phyloP scores from a whole-genome alignment of 345 rosid species.

The Eucalyptus polyanthemos region DNA sequence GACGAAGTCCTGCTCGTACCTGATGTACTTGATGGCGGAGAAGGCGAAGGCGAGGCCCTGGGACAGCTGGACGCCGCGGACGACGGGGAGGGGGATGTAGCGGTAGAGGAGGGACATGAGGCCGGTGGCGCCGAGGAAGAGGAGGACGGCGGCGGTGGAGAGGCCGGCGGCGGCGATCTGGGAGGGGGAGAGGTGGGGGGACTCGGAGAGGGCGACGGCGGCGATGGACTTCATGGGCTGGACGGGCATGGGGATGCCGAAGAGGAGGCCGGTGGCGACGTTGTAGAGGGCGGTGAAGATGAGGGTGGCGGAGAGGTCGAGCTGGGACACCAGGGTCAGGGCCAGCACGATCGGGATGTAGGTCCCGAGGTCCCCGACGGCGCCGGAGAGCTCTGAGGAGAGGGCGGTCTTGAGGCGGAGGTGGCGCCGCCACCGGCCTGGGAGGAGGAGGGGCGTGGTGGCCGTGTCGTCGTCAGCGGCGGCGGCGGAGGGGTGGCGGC shows the following conservation, averaged over 20 bases:
- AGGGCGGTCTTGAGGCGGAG: constrained; percentile 24
- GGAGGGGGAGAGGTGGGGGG: constrained; percentile 51
- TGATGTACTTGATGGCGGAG: constrained; percentile 74
- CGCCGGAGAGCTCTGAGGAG: constrained; percentile 66
- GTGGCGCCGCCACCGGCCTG: constrained; percentile 23
- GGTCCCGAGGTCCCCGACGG: constrained; percentile 80
- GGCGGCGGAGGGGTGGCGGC: not conserved
- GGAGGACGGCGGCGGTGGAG: constrained; percentile 46
- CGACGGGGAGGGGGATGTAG: constrained; percentile 74
- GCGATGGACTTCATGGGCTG: constrained; percentile 91
- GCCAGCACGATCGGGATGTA: constrained; percentile 70
- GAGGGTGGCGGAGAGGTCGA: constrained; percentile 65
- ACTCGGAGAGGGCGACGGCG: constrained; percentile 63
- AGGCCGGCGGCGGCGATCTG: constrained; percentile 64
- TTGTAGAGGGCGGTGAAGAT: constrained; percentile 70
- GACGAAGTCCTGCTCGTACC: constrained; percentile 50
- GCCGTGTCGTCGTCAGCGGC: not conserved
- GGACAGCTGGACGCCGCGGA: constrained; percentile 92
- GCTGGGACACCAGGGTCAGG: constrained; percentile 52
- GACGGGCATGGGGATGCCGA: constrained; percentile 76
- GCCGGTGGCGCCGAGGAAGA: constrained; percentile 59
- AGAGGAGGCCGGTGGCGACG: constrained; percentile 70
- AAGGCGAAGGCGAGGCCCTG: constrained; percentile 88
- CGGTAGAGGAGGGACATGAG: constrained; percentile 70
- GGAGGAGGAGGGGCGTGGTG: constrained; percentile 13